A percentile compares a stretch with the other conserved stretches of the same genome.
Conservation (phyloP, 2,329 filamentous ascomycete genomes). For the Phyllosticta paracitricarpa region DNA sequence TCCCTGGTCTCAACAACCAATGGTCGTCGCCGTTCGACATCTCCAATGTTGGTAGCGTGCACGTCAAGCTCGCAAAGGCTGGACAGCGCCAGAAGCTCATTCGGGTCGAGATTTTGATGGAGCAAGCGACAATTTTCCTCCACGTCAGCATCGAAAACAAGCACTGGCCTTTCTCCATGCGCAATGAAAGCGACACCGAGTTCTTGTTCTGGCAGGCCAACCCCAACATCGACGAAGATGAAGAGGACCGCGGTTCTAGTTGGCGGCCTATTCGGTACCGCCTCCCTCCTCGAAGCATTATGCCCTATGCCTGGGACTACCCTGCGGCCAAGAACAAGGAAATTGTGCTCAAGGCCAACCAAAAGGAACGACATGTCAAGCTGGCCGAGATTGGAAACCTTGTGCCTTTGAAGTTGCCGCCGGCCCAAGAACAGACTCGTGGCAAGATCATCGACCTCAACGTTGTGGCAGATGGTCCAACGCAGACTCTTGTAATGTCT, state of each 20-base stretch:
- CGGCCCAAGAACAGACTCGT: constrained; percentile 49
- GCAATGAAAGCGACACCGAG: constrained; percentile 93
- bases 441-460: constrained; percentile 94
- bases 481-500: constrained; percentile 84
- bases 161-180: constrained; percentile 97
- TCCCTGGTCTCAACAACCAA: constrained; percentile 87
- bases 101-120: constrained; percentile 80
- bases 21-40: constrained; percentile 99
- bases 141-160: constrained; percentile 84
- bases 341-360: constrained; percentile 68
- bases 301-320: constrained; percentile 99
- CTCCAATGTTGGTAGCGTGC: constrained; percentile 81
- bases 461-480: constrained; percentile 88
- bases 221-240: constrained; percentile 86
- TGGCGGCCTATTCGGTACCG: constrained; percentile 92
- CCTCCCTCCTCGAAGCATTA: constrained; percentile 86
- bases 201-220: constrained; percentile 95
- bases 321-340: constrained; percentile 95
- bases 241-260: constrained; percentile 67
- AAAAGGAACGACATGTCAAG: constrained; percentile 83
- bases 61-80: constrained; percentile 86
- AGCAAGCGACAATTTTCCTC: constrained; percentile 86
- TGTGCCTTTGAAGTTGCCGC: constrained; percentile 81
- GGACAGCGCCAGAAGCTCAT: constrained; percentile 83
- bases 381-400: constrained; percentile 93